These are phyloP conservation scores for Davidsoniella neocaledoniae DNA, from an alignment of 2,329 filamentous ascomycete genomes.

Conservation along the genomic window DNA sequence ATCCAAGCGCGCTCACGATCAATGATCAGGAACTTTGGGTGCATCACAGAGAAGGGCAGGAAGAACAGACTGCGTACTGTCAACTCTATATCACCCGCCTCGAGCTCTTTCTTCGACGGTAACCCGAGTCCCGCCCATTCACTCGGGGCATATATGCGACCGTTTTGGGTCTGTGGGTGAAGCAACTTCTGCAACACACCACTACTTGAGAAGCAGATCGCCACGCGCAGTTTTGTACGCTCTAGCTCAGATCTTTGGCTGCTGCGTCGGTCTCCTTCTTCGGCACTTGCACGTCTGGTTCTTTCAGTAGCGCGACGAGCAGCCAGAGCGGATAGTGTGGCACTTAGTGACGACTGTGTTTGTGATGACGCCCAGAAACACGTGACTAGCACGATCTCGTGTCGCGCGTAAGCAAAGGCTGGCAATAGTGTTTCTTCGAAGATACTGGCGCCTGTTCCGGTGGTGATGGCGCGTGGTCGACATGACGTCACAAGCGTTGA, in stretches of 20 bases:
- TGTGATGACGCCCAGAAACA: constrained; percentile 65
- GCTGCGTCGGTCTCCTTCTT: constrained; percentile 13
- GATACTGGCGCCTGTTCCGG: constrained; percentile 42
- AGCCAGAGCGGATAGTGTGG: constrained; percentile 44
- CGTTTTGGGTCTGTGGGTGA: constrained; percentile 46
- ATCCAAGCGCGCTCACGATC: constrained; percentile 51
- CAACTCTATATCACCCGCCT: constrained; percentile 46
- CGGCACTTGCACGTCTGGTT: constrained; percentile 8
- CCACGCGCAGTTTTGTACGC: constrained; percentile 34
- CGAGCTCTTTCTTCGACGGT: constrained; percentile 33
- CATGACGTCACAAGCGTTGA: constrained; percentile 31
- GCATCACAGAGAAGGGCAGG: constrained; percentile 69
- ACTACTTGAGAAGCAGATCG: constrained; percentile 60
- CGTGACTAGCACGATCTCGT: constrained; percentile 59
- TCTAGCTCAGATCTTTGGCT: constrained; percentile 2
- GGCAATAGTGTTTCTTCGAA: constrained; percentile 40
- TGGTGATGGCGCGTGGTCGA: constrained; percentile 28
- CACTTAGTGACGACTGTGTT: constrained; percentile 39
- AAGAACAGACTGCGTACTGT: constrained; percentile 65
- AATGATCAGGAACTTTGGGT: constrained; percentile 65
- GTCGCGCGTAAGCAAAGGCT: constrained; percentile 39
- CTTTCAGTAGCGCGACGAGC: constrained; percentile 21
- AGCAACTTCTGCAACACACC: constrained; percentile 59
- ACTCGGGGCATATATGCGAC: constrained; percentile 41
- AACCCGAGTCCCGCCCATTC: constrained; percentile 51